Conservation (phyloP, 2,329 filamentous ascomycete genomes). For the Leptodontidium sp. region DNA sequence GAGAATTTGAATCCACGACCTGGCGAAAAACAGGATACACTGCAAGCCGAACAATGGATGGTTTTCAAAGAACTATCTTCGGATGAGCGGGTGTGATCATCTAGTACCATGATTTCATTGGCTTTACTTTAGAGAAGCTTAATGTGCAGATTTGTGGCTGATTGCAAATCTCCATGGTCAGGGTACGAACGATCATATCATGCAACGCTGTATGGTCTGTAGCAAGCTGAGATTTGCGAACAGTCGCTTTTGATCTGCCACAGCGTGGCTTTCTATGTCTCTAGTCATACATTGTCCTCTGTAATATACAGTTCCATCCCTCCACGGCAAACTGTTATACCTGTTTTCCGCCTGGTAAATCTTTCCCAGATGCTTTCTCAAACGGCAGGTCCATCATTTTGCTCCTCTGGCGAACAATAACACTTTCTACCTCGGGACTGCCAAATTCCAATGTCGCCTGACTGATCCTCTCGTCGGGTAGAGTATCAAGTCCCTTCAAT, state of each 20-base stretch:
- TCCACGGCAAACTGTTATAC: conserved; percentile 6
- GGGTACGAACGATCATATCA: background rate
- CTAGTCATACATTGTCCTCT: background rate
- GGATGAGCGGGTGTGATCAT: no score
- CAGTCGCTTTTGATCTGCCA: background rate
- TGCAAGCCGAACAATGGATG: background rate
- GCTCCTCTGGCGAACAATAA: conserved; percentile 50
- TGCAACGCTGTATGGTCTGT: conserved; percentile 1
- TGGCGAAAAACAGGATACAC: background rate
- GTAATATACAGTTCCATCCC: background rate
- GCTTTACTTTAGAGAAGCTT: no score
- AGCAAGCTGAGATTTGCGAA: conserved; percentile 1
- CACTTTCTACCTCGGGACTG: conserved; percentile 51
- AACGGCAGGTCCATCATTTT: conserved; percentile 49
- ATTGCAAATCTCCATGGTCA: no score
- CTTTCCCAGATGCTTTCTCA: conserved; percentile 44
- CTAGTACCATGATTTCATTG: no score
- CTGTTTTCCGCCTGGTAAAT: conserved; percentile 40
- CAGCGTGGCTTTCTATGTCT: background rate
- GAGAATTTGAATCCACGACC: conserved; percentile 47
- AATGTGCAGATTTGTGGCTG: no score
- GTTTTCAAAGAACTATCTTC: no score
- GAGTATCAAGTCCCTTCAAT: conserved; percentile 59
- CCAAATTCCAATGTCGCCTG: conserved; percentile 59
- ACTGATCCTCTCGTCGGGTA: conserved; percentile 60